Evolutionary conservation across 2,329 filamentous ascomycete species (phyloP), one percentile per base, ranked within the genome.

Genomic region (Nothophoma quercina): DNA sequence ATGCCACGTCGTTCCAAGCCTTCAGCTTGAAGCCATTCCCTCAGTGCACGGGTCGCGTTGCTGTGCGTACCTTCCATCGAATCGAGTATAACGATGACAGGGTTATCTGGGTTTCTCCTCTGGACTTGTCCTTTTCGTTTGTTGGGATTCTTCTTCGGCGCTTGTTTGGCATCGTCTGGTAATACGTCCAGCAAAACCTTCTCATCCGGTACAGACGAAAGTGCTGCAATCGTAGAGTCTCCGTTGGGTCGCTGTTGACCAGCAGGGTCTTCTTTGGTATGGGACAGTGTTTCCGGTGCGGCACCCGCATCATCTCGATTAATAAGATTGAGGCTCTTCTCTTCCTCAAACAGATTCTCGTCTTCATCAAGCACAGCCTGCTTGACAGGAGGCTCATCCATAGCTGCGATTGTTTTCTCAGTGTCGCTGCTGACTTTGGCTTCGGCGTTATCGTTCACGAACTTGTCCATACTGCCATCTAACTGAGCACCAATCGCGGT

Each of bases 61-160:
- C 51, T 64, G 1, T 83, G 79, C 61, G 93, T 36, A 4, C 74
- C 65, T n/a, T 86, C 87, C 1, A 98, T 80, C 0, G 95, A 98
- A 72, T 99, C 95, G 21, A 98, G 83, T 0, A 91, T 91, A 58
- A 98, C 87, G 56, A 98, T 92, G 28, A 85, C 83, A 1, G 91
- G 86, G 44, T 73, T 60, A 6, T 72, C 50, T 0, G 69, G 60
- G 23, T 75, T 65, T 51, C 64, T 72, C 43, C 69, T 78, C 19
- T 55, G 63, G 5, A 28, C 29, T 5, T 52, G 19, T 1, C 55
- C 40, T n/a, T 58, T 63, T 9, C 56, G 54, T 48, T 65, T 69
- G 18, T 51, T 42, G n/a, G n/a, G n/a, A 32, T 68, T 73, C 23
- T 59, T 69, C 29, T 58, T 64, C 6, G 39, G 33, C n/a, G 29